Conservation (phyloP, 2,329 filamentous ascomycete genomes). For the Aspergillus flavus region DNA sequence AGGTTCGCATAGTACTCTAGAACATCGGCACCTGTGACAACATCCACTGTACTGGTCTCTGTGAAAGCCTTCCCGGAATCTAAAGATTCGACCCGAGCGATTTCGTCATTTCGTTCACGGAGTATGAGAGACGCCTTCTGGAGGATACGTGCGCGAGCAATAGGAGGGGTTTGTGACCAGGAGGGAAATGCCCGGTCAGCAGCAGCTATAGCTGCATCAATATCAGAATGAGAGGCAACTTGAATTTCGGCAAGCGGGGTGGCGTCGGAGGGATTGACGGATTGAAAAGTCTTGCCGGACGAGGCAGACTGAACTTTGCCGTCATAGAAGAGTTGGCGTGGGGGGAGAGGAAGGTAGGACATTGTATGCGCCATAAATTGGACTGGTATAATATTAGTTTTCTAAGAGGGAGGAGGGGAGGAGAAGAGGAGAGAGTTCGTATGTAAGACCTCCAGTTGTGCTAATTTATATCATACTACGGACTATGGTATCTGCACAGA, state of each 20-base stretch:
- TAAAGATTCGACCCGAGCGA: slow-evolving; percentile 76
- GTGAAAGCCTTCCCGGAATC: slow-evolving; percentile 86
- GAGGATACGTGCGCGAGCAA: slow-evolving; percentile 75
- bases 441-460: background rate
- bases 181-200: slow-evolving; percentile 71
- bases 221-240: slow-evolving; percentile 65
- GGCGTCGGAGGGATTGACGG: slow-evolving; percentile 73
- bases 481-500: background rate
- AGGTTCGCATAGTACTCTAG: slow-evolving; percentile 85
- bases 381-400: background rate
- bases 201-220: slow-evolving; percentile 72
- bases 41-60: slow-evolving; percentile 81
- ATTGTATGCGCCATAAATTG: slow-evolving; percentile 20
- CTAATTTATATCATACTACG: background rate
- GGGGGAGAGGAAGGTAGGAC: slow-evolving; percentile 44
- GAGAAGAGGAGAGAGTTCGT: background rate
- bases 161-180: slow-evolving; percentile 77
- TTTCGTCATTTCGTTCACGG: slow-evolving; percentile 74
- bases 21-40: slow-evolving; percentile 80
- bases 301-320: slow-evolving; percentile 66
- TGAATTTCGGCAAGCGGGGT: slow-evolving; percentile 71
- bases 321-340: slow-evolving; percentile 72
- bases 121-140: slow-evolving; percentile 74
- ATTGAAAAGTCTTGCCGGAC: slow-evolving; percentile 66
- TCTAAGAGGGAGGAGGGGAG: background rate